Base-by-base conservation (phyloP, 192 early-diverging fungal species). In the Gaertneriomyces sp. region DNA sequence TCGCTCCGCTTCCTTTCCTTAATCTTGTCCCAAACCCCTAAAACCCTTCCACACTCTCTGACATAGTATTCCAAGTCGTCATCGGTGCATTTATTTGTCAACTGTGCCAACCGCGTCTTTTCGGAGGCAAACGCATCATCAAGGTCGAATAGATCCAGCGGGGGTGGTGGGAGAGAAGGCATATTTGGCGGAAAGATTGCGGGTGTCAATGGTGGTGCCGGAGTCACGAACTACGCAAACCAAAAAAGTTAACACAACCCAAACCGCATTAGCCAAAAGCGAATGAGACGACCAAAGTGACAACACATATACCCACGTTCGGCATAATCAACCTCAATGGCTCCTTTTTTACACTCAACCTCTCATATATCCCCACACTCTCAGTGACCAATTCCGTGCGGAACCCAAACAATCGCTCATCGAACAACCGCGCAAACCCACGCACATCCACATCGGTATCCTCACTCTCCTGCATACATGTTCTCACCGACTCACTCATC, bases 11-110 rank as follows among this genome's bases (percentile, higher is more conserved):
- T 54, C n/a, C 62, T 77, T 9, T 60, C 58, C 7, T 74, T 74
- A 44, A 86, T 56, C 58, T 79, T 74, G 12, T 83, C 83, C 43
- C 44, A 75, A 38, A 86, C 74, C 9, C 84, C 84, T 14, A 87
- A 72, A 47, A 87, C 86, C 19, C 73, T 66, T 1, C 83, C 85
- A 61, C 79, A 83, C 60, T 85, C 85, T 7, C 83, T 73, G 40
- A 87, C 73, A 60, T 86, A 87, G 70, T 81, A 87, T 57, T 87
- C 85, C 47, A 87, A 65, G 50, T 87, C 85, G 51, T 83, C 79
- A 68, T 87, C 83, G 25, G 70, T 82, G 70, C 83, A 87, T 64
- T 87, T 87, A 74, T 83, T 83, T 16, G 83, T 81, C 8, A 86
- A 50, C 63, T 87, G 83, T 4, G 81, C 85, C 12, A 87, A 46